These are phyloP conservation scores for Talaromyces verruculosus DNA, from an alignment of 2,329 filamentous ascomycete genomes.

Conservation along the genomic window DNA sequence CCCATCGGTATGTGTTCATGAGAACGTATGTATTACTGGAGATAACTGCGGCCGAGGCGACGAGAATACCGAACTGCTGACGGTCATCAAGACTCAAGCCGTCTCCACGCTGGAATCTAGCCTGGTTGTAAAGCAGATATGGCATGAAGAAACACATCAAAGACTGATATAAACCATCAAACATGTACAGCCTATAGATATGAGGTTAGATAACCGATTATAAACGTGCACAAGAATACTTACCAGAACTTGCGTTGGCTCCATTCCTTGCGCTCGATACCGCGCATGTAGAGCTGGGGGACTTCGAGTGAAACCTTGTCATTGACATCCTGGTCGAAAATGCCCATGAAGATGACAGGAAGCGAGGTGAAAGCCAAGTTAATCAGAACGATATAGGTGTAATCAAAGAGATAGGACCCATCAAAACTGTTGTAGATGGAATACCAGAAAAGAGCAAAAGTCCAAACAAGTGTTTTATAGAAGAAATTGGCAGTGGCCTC, in stretches of 20 bases:
- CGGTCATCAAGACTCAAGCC: constrained; percentile 78
- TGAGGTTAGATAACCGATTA: constrained; percentile 9
- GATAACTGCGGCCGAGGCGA: constrained; percentile 79
- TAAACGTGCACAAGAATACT: constrained; percentile 32
- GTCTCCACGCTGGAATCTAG: constrained; percentile 67
- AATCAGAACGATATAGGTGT: constrained; percentile 95
- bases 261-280: constrained; percentile 96
- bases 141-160: constrained; percentile 91
- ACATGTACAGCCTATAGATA: constrained; percentile 75
- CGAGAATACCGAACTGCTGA: constrained; percentile 79
- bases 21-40: constrained; percentile 93
- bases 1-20: constrained; percentile 96
- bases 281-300: constrained; percentile 89
- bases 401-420: constrained; percentile 95
- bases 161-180: constrained; percentile 92
- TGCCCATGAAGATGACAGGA: constrained; percentile 91
- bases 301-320: constrained; percentile 92
- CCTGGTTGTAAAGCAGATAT: constrained; percentile 72
- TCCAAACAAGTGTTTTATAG: constrained; percentile 99
- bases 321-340: constrained; percentile 94
- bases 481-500: constrained; percentile 99
- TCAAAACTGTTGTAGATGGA: constrained; percentile 95
- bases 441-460: constrained; percentile 95
- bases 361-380: constrained; percentile 96
- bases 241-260: constrained; percentile 96